Percentiles rank a stretch among this genome's conserved stretches.
Evolutionary conservation across 805 yeast species (phyloP).

Genomic region (Vanderwaltozyma verrucispora): DNA sequence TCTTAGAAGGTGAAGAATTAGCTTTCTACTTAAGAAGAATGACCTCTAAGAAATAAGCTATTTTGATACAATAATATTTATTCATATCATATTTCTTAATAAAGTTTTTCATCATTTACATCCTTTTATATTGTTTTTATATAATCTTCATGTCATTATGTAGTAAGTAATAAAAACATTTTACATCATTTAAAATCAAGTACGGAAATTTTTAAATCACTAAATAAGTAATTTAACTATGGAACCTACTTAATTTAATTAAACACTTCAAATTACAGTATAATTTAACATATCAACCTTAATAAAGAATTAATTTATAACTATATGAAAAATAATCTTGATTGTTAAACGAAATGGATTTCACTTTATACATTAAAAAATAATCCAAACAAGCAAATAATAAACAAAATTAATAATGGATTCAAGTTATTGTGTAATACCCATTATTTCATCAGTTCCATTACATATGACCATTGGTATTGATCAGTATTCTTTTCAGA

Average conservation of each 20-base stretch:
- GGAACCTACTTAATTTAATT: no score
- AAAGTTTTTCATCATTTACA: conserved; percentile 3
- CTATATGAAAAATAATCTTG: no score
- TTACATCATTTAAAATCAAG: conserved; percentile 2
- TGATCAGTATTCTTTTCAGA: conserved; percentile 18
- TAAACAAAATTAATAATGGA: no score
- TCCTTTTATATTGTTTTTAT: conserved; percentile 3
- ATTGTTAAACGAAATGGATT: no score
- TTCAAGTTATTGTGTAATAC: not conserved
- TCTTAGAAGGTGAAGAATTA: conserved; percentile 99
- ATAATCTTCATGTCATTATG: conserved; percentile 3
- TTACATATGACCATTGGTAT: conserved; percentile 17
- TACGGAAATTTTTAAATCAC: no score
- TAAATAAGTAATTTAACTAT: no score
- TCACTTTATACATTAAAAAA: no score
- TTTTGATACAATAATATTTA: not conserved
- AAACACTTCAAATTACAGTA: no score
- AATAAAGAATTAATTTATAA: no score
- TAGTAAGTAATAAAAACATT: conserved; percentile 2
- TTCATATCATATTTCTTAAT: conserved; percentile 2
- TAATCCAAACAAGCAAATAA: not conserved
- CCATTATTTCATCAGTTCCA: conserved; percentile 3
- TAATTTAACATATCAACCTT: no score
- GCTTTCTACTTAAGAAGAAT: conserved; percentile 99
- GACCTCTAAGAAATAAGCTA: conserved; percentile 90